phyloP scores from a whole-genome alignment of 805 yeast species.

The Wickerhamomyces subpelliculosus region DNA sequence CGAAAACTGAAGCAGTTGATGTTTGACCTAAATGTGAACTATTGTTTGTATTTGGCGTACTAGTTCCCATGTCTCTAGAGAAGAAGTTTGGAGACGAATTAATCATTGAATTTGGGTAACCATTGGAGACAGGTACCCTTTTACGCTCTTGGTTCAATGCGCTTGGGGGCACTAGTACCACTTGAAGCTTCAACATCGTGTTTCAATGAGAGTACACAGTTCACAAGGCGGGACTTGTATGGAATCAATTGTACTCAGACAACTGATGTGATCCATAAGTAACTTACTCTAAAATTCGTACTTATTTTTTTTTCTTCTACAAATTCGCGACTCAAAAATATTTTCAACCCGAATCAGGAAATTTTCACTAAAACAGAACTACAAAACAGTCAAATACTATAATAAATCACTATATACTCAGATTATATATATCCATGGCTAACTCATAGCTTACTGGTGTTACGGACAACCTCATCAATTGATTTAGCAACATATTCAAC shows the following conservation, averaged over 20 bases:
- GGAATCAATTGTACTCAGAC: too few species aligned
- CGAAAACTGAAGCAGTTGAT: too few species aligned
- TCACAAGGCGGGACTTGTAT: not conserved
- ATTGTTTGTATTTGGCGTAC: conserved; percentile 28
- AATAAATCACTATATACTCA: too few species aligned
- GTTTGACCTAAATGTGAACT: conserved; percentile 6
- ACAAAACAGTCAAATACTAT: not conserved
- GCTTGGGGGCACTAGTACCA: conserved; percentile 37
- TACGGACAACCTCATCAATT: conserved; percentile 67
- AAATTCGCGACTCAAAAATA: not conserved
- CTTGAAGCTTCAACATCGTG: conserved; percentile 36
- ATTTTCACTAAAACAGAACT: not conserved
- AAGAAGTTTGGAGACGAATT: conserved; percentile 7
- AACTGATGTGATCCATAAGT: not conserved
- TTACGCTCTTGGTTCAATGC: conserved; percentile 17
- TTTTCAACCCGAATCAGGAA: not conserved
- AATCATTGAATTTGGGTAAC: conserved; percentile 18
- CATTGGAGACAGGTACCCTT: too few species aligned
- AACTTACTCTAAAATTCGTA: not conserved
- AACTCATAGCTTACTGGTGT: conserved; percentile 15
- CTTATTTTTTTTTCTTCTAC: not conserved
- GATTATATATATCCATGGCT: too few species aligned
- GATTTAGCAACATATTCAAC: conserved; percentile 74
- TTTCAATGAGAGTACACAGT: not conserved
- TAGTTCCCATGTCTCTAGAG: conserved; percentile 27